Evolutionary conservation across 176 grass and related monocot species (phyloP), one percentile per base, ranked within the genome.

Genomic region (Coix lacrymajobi): DNA sequence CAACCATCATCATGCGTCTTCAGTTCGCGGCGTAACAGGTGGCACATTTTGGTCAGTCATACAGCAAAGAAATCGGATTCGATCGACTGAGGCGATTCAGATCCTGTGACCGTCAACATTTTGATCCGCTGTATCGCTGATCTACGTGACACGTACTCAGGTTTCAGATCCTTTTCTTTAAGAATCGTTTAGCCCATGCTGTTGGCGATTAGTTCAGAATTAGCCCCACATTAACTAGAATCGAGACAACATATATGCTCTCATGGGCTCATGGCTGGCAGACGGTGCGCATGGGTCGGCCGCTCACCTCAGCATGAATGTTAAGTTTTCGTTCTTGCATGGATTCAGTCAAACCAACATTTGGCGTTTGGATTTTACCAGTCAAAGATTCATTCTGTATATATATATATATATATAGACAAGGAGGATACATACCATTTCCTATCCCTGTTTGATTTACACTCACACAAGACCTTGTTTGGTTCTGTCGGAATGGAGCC

Each of bases 221-320:
- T 30, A 33, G 25, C 54, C 22, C 54, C 54, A 25, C n/a, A 58
- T 3, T 30, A 32, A 75, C 20, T 33, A 43, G 52, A 40, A 71
- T 39, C 12, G 31, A 48, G 43, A 62, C 57, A 89, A 41, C 41
- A 69, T 36, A 85, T 65, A 71, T 81, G 77, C 43, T 71, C 8
- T 10, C 71, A 3, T 56, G 45, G 44, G 64, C 8, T 10, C 71
- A 3, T 56, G 45, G 44, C 62, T 36, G 62, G 62, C 49, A 51
- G 76, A 85, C 77, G 71, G 6, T 51, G 58, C 37, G 52, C 82
- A 85, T 89, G 78, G 83, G 88, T 52, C 72, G 83, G 87, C 51
- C 54, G 22, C 6, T 1, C 8, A 41, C 40, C n/a, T n/a, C n/a
- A n/a, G 45, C 45, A 83, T 78, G 66, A 4, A 71, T n/a, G 41